Evolutionary conservation across 768 basidiomycete genomes (phyloP), one percentile per base, ranked within the genome.

Genomic region (Suillus clintonianus): DNA sequence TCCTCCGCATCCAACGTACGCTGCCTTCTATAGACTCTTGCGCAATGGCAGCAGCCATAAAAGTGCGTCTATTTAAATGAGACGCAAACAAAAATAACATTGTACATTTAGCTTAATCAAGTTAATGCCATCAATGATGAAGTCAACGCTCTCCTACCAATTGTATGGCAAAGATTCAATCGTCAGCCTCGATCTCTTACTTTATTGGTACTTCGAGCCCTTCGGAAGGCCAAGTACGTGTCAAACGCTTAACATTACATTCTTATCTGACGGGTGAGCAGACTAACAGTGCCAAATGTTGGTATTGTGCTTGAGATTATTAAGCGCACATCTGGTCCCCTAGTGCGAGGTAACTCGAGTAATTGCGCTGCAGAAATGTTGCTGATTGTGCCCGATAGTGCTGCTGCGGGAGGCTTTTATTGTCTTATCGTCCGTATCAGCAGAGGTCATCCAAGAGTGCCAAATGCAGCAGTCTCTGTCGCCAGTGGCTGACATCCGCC

Each of bases 401-500:
- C 59, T 74, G 37, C 67, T 79, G 19, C 70, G 73, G 15, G 77
- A 77, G 41, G 74, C 72, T 14, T 81, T 80, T 60, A 64, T 72
- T 32, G 65, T 77, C 36, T 67, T 79, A 19, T 68, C 73, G 10
- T 62, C 67, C 71, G 57, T 72, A 68, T 60, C 63, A 48, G 61
- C 63, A 34, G 67, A 72, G 34, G 59, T 32, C 11, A 64, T 76
- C 24, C 61, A 62, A 13, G 62, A 70, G 63, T 69, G 55, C 32
- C 67, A 63, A 50, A 60, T 24, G 5, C 50, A 48, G 5, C 36
- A 27, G 30, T 64, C 68, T 53, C 60, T 66, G 42, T 63, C 62
- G 32, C 77, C 83, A 56, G 74, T 87, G 15, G 74, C 79, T 14
- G 71, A 73, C 61, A 82, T 94, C 56, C 84, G 87, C 3, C 78